Conservation (phyloP, 2,329 filamentous ascomycete species). For the Amylocarpus encephaloides region DNA sequence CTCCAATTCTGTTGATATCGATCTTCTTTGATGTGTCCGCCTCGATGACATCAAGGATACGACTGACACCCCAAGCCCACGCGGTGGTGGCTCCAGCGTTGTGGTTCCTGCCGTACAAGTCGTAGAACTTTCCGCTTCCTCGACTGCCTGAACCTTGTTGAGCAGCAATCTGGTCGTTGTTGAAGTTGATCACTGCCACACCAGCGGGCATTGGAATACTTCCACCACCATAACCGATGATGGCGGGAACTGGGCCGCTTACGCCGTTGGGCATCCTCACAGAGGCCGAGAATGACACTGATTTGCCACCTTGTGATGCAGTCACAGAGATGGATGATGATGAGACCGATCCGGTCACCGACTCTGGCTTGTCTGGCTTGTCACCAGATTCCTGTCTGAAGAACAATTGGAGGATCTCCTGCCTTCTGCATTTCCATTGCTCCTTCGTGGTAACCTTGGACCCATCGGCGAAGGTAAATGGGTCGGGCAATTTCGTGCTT, state of each 20-base stretch:
- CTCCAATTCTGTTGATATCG: constrained; percentile 44
- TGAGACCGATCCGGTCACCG: constrained; percentile 39
- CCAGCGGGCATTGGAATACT: constrained; percentile 48
- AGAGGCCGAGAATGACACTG: constrained; percentile 39
- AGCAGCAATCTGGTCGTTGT: constrained; percentile 50
- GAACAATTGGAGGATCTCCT: constrained; percentile 43
- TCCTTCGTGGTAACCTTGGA: constrained; percentile 39
- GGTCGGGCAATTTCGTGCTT: constrained; percentile 33
- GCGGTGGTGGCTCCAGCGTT: constrained; percentile 52
- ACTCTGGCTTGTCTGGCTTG: constrained; percentile 41
- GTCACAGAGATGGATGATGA: constrained; percentile 40
- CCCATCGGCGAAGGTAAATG: constrained; percentile 41
- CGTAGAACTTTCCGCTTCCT: constrained; percentile 53
- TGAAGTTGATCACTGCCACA: constrained; percentile 52
- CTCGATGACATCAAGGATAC: constrained; percentile 54
- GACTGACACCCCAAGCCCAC: constrained; percentile 58
- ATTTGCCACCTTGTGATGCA: constrained; percentile 39
- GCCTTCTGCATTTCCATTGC: constrained; percentile 42
- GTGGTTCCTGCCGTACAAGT: constrained; percentile 49
- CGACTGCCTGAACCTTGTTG: constrained; percentile 43
- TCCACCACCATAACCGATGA: constrained; percentile 49
- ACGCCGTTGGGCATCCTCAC: constrained; percentile 38
- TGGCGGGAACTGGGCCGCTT: constrained; percentile 46
- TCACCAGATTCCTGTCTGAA: constrained; percentile 46
- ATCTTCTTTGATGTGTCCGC: constrained; percentile 39